Conservation (phyloP, 306 rosid genomes). For the Rosa lucieae region DNA sequence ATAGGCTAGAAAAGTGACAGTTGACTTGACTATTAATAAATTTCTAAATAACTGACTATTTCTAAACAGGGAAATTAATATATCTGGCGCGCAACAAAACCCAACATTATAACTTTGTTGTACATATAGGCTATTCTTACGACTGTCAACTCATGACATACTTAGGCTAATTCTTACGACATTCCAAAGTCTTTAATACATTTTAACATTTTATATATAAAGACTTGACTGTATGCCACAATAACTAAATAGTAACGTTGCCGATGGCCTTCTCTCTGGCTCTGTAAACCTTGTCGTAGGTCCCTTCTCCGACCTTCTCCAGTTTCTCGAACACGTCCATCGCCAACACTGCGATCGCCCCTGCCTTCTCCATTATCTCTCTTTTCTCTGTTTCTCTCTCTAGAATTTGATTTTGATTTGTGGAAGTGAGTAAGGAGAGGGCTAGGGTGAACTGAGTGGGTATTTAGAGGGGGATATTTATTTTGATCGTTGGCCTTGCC, state of each 20-base stretch:
- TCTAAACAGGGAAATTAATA: no score
- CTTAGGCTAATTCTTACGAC: no score
- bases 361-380: slow-evolving; percentile 34
- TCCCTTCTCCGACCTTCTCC: slow-evolving; percentile 95
- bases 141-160: no score
- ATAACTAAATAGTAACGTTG: slow-evolving; percentile 7
- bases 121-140: no score
- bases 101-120: no score
- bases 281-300: slow-evolving; percentile 88
- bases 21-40: no score
- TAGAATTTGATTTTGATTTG: neutral
- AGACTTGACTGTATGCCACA: neutral
- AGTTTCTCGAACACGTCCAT: slow-evolving; percentile 87
- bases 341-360: slow-evolving; percentile 44
- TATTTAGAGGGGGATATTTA: neutral
- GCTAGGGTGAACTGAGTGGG: neutral
- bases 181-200: no score
- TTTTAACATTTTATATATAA: no score
- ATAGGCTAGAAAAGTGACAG: no score
- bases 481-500: slow-evolving; percentile 16
- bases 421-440: neutral
- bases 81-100: no score
- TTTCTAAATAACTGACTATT: no score
- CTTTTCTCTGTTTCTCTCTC: neutral
- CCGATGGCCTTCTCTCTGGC: slow-evolving; percentile 81